Conservation (phyloP, 139 green algal species). For the Volvox reticuliferus region DNA sequence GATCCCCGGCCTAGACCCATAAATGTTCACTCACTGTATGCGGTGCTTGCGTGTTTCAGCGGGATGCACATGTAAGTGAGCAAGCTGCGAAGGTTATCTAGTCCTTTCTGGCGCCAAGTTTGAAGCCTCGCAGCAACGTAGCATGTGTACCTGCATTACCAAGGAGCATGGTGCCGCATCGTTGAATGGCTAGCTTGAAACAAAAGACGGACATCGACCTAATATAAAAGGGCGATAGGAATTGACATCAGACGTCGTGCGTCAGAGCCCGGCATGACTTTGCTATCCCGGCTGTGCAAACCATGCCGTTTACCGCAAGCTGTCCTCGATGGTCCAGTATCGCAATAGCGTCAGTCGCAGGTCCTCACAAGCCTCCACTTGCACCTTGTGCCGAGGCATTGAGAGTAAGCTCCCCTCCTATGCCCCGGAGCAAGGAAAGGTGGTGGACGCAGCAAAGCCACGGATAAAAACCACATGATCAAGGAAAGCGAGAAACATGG, state of each 20-base stretch:
- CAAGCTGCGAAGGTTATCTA: conserved; percentile 76
- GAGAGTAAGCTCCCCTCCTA: neutral
- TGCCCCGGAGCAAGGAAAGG: neutral
- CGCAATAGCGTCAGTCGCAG: conserved; percentile 73
- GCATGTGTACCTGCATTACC: conserved; percentile 64
- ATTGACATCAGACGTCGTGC: too few relatives aligned
- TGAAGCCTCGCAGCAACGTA: conserved; percentile 89
- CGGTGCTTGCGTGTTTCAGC: conserved; percentile 58
- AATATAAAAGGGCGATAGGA: too few relatives aligned
- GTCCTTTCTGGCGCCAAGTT: conserved; percentile 83
- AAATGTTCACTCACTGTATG: conserved; percentile 59
- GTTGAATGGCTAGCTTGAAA: too few relatives aligned
- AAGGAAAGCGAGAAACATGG: too few relatives aligned
- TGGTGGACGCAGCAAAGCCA: too few relatives aligned
- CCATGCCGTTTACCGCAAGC: conserved; percentile 35
- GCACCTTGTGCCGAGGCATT: conserved; percentile 41
- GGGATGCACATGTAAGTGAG: conserved; percentile 86
- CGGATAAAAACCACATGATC: too few relatives aligned
- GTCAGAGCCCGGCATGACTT: too few relatives aligned
- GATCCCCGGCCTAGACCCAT: too few relatives aligned
- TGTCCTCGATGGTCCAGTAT: conserved; percentile 91
- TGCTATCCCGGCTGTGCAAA: too few relatives aligned
- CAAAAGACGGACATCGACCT: too few relatives aligned
- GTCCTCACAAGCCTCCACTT: conserved; percentile 37
- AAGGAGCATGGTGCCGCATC: neutral